Base-by-base conservation (phyloP, 2,329 filamentous ascomycete genomes). In the Seiridium unicorne region DNA sequence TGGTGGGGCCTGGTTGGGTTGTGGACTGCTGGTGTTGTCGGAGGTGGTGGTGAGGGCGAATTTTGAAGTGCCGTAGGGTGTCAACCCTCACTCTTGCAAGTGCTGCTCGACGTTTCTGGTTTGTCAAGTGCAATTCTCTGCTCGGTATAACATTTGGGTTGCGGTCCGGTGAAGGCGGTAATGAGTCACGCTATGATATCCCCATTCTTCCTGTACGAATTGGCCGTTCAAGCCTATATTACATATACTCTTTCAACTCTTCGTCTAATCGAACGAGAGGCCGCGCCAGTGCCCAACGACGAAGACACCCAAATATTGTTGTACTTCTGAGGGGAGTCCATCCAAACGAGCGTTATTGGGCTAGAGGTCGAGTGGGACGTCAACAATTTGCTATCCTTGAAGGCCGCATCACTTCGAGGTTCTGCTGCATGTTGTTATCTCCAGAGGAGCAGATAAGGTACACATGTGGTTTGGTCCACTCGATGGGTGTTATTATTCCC, bases 1-100 rank as follows among this genome's bases (percentile, higher is more conserved):
- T 91, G 90, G 79, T 92, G 89, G 89, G 89, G 89, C 0, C 73
- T 92, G 5, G 85, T 91, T 9, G 89, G 89, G 7, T 81, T 92
- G 8, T 92, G 89, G 89, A 85, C 86, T 6, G 88, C 88, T 32
- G 84, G 85, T 42, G 81, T 89, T 32, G 74, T 90, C 51, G 85
- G 85, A 8, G 82, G 79, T 47, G 84, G 84, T 32, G 85, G 85
- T 38, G 85, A 87, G 62, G 85, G 84, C 58, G 82, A 86, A 70
- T 87, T 87, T 61, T 87, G 71, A 46, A 34, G 11, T 36, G 32
- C 11, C 38, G 49, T 40, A 18, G 49, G 6, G 10, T 32, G 11
- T 38, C 11, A 53, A 18, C 32, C 11, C 32, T 35, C 13, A 6
- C 5, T 36, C 9, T 11, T 36, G 26, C 34, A 53, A 10, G 34